Evolutionary conservation across 805 yeast species (phyloP).

Genomic region (Candida boleticola): DNA sequence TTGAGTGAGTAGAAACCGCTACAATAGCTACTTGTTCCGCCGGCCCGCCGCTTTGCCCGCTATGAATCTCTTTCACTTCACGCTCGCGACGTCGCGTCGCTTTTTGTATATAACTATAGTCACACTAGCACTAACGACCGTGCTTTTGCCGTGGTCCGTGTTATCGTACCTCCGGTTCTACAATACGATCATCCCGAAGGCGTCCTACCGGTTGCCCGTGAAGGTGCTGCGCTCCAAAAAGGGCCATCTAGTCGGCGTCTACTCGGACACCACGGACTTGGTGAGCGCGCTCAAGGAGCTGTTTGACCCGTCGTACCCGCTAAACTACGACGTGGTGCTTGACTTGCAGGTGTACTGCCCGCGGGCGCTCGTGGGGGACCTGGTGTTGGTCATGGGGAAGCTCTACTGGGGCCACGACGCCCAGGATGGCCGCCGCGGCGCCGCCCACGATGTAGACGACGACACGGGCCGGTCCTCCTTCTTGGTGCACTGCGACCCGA

Average conservation of each 20-base stretch:
- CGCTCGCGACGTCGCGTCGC: conserved; percentile 1
- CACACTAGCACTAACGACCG: conserved; percentile 17
- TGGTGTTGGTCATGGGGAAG: background rate
- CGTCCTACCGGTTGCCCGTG: conserved; percentile 4
- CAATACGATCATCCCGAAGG: conserved; percentile 29
- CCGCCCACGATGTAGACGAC: background rate
- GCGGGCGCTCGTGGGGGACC: background rate
- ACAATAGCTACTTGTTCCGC: too few relatives aligned
- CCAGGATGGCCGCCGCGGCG: background rate
- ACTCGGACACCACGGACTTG: background rate
- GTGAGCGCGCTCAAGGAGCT: background rate
- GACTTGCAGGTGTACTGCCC: background rate
- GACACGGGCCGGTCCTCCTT: conserved; percentile 9
- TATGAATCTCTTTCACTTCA: conserved; percentile 1
- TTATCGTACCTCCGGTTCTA: conserved; percentile 36
- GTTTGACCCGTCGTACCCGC: background rate
- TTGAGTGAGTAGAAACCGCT: too few relatives aligned
- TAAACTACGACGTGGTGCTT: background rate
- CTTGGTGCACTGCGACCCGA: conserved; percentile 29
- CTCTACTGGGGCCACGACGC: background rate
- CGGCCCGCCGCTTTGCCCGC: too few relatives aligned
- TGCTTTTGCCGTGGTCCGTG: conserved; percentile 35
- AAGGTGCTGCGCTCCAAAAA: background rate
- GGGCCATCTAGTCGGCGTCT: background rate
- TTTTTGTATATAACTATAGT: conserved; percentile 5